Evolutionary conservation across 108 stramenopile genomes (phyloP).

Genomic region (Fistulifera pelliculosa): DNA sequence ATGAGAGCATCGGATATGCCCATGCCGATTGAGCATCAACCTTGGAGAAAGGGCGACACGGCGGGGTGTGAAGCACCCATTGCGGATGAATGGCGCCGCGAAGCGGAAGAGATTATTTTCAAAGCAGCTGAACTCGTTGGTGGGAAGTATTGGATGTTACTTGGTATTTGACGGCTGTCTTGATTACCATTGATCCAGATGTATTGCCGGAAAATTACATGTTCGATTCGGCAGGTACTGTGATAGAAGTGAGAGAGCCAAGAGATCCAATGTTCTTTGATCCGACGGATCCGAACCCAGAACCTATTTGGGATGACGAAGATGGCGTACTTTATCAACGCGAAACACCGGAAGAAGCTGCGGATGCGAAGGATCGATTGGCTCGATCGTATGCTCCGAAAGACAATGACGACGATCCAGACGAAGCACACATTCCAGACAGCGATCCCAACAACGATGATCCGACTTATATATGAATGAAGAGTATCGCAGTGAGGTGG

Average conservation of each 20-base stretch:
- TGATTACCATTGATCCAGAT: slow-evolving; percentile 45
- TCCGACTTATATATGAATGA: slow-evolving; percentile 4
- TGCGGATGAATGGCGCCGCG: slow-evolving; percentile 53
- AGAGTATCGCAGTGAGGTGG: slow-evolving; percentile 30
- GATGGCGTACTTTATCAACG: slow-evolving; percentile 31
- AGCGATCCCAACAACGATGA: slow-evolving; percentile 10
- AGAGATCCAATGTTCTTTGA: slow-evolving; percentile 28
- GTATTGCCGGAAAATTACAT: slow-evolving; percentile 13
- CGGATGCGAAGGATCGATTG: slow-evolving; percentile 5
- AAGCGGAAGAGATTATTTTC: slow-evolving; percentile 56
- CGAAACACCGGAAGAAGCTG: slow-evolving; percentile 30
- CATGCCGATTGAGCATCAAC: slow-evolving; percentile 68
- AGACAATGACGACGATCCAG: slow-evolving; percentile 31
- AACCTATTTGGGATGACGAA: slow-evolving; percentile 27
- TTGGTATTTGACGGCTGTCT: slow-evolving; percentile 64
- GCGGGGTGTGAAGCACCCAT: slow-evolving; percentile 79
- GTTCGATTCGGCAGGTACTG: slow-evolving; percentile 33
- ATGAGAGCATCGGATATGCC: slow-evolving; percentile 23
- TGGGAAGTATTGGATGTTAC: slow-evolving; percentile 62
- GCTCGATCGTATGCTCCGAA: slow-evolving; percentile 6
- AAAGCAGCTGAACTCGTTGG: slow-evolving; percentile 43
- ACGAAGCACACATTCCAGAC: slow-evolving; percentile 45
- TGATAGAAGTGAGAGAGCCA: slow-evolving; percentile 42
- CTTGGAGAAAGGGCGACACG: slow-evolving; percentile 73
- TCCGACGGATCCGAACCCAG: slow-evolving; percentile 59